Conservation (phyloP, 768 basidiomycete species). For the Leccinum barrowsii region DNA sequence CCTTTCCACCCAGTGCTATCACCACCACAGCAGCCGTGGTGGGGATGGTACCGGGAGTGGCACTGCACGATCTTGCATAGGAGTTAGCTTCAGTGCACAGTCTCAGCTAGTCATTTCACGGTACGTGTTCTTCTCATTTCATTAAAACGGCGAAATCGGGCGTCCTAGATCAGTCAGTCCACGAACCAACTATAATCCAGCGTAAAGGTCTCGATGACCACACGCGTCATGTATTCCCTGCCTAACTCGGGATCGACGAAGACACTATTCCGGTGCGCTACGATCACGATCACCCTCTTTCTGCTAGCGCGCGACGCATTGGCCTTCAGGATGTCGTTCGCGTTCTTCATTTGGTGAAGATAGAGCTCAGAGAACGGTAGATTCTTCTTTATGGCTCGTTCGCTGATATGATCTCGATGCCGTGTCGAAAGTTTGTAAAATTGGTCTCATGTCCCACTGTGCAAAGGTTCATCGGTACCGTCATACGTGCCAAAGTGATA, state of each 20-base stretch:
- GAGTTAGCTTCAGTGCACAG: neutral
- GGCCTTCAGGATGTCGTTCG: neutral
- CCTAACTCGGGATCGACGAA: neutral
- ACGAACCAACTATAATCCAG: neutral
- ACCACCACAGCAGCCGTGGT: neutral
- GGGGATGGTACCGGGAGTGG: neutral
- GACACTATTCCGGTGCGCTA: neutral
- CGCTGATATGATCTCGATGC: neutral
- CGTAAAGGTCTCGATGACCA: neutral
- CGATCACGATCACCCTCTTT: neutral
- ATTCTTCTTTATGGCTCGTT: neutral
- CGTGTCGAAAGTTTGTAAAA: neutral
- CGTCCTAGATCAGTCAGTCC: no score
- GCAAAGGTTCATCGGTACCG: neutral
- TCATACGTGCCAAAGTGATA: neutral
- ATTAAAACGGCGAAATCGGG: neutral
- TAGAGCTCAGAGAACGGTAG: neutral
- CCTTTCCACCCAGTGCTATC: neutral
- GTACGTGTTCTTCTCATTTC: neutral
- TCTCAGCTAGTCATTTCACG: no score
- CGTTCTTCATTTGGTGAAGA: neutral
- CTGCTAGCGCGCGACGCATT: conserved; percentile 4
- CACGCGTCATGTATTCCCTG: neutral
- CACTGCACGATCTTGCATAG: neutral
- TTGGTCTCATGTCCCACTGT: no score